A percentile compares a stretch with the other conserved stretches of the same genome.
Conservation (phyloP, 2,329 filamentous ascomycete species). For the Colletotrichum spaethianum region DNA sequence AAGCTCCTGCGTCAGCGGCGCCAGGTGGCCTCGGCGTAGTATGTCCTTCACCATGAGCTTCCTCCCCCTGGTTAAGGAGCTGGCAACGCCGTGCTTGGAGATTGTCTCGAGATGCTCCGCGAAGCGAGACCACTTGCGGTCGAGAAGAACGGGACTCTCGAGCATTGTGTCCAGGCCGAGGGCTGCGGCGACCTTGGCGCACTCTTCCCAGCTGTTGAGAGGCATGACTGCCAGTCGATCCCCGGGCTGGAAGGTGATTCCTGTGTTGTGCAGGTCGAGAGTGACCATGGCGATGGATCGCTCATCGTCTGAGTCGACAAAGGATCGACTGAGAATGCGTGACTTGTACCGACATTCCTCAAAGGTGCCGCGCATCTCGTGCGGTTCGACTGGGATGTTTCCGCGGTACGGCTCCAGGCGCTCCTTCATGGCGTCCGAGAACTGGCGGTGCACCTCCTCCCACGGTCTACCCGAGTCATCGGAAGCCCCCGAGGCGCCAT, state of each 20-base stretch:
- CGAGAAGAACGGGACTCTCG: conserved; percentile 56
- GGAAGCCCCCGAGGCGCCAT: conserved; percentile 63
- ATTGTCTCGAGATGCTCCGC: conserved; percentile 61
- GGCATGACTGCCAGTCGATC: conserved; percentile 69
- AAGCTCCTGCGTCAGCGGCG: conserved; percentile 66
- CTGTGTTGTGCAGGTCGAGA: conserved; percentile 66
- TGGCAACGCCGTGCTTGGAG: conserved; percentile 43
- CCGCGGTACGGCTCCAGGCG: conserved; percentile 65
- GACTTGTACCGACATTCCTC: conserved; percentile 67
- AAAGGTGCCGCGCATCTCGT: conserved; percentile 69
- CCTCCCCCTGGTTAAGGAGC: conserved; percentile 38
- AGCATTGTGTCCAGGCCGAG: conserved; percentile 64
- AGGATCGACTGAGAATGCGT: conserved; percentile 59
- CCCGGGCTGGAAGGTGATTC: conserved; percentile 67
- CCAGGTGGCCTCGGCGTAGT: conserved; percentile 65
- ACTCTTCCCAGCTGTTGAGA: conserved; percentile 68
- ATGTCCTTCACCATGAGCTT: conserved; percentile 63
- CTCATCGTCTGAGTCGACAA: conserved; percentile 61
- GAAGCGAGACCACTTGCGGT: conserved; percentile 62
- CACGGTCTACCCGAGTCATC: conserved; percentile 59
- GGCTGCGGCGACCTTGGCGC: conserved; percentile 67
- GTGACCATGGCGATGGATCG: conserved; percentile 65
- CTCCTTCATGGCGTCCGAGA: conserved; percentile 69
- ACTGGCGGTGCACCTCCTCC: conserved; percentile 66
- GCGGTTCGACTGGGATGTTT: conserved; percentile 61